A percentile compares a stretch with the other conserved stretches of the same genome.
Evolutionary conservation across 2,329 filamentous ascomycete species (phyloP).

Genomic region (Fusarium caatingaense): DNA sequence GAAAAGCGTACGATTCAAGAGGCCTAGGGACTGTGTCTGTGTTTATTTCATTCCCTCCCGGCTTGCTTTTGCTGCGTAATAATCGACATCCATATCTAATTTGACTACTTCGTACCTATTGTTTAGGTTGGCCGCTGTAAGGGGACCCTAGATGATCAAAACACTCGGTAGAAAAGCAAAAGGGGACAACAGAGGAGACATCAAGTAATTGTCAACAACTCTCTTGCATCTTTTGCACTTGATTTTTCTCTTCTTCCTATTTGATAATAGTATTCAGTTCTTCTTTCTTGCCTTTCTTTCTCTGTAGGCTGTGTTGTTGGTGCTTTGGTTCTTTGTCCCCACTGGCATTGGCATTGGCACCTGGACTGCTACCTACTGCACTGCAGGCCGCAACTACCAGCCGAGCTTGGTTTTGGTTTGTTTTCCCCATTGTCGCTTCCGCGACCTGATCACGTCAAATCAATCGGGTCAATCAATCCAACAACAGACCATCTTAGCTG

Average conservation of each 20-base stretch:
- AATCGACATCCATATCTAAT: slow-evolving; percentile 13
- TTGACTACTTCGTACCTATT: slow-evolving; percentile 10
- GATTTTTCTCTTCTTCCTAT: slow-evolving; percentile 8
- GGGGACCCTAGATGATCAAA: slow-evolving; percentile 23
- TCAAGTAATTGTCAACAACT: slow-evolving; percentile 5
- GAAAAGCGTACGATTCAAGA: slow-evolving; percentile 21
- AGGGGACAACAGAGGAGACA: slow-evolving; percentile 20
- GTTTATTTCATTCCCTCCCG: neutral
- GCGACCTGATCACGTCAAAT: slow-evolving; percentile 16
- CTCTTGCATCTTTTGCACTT: slow-evolving; percentile 11
- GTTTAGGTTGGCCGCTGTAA: slow-evolving; percentile 30
- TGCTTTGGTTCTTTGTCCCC: slow-evolving; percentile 33
- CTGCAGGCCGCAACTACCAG: slow-evolving; percentile 31
- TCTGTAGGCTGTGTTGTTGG: slow-evolving; percentile 20
- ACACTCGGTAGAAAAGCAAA: slow-evolving; percentile 11
- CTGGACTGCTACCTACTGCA: neutral
- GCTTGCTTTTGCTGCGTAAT: slow-evolving; percentile 22
- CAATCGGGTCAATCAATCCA: slow-evolving; percentile 12
- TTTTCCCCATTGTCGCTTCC: slow-evolving; percentile 27
- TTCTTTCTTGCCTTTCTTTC: slow-evolving; percentile 14
- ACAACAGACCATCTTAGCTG: slow-evolving; percentile 16
- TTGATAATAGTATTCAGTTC: neutral
- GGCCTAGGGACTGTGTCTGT: slow-evolving; percentile 9
- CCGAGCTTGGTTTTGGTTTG: slow-evolving; percentile 22
- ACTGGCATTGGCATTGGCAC: slow-evolving; percentile 1